Conservation (phyloP, 176 grass and related monocot genomes). For the Oryza glumipatula region DNA sequence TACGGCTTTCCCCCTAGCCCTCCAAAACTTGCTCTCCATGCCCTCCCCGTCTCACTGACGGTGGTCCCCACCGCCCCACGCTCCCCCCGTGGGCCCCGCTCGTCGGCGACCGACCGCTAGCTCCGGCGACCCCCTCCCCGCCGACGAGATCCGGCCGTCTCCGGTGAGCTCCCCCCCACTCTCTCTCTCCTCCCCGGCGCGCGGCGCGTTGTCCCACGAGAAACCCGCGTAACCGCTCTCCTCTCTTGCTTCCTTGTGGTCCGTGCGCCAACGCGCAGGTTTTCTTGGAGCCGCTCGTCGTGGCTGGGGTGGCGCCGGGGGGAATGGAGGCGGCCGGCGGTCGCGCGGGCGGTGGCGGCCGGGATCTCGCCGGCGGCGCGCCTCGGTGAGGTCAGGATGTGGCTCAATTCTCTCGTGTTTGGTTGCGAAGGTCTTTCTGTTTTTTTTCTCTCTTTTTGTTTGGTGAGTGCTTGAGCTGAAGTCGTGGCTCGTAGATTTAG, state of each 20-base stretch:
- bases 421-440: not conserved
- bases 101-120: conserved; percentile 25
- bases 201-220: not conserved
- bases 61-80: conserved; percentile 61
- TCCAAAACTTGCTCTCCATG: conserved; percentile 40
- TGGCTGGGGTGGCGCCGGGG: conserved; percentile 36
- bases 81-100: conserved; percentile 12
- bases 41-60: conserved; percentile 49
- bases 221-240: conserved; percentile 24
- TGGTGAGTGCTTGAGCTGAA: not conserved
- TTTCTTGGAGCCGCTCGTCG: conserved; percentile 5
- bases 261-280: conserved; percentile 30
- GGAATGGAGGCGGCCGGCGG: conserved; percentile 43
- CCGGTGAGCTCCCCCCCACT: conserved; percentile 28
- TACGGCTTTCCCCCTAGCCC: conserved; percentile 23
- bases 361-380: conserved; percentile 46
- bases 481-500: not conserved
- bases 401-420: not conserved
- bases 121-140: not conserved
- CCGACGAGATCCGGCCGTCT: conserved; percentile 26
- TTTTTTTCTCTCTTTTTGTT: not conserved
- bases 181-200: not conserved
- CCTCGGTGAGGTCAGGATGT: conserved; percentile 22
- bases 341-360: conserved; percentile 33
- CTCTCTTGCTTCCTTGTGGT: not conserved